Conservation (phyloP, 495 filamentous ascomycete genomes). For the Neurospora sp. region DNA sequence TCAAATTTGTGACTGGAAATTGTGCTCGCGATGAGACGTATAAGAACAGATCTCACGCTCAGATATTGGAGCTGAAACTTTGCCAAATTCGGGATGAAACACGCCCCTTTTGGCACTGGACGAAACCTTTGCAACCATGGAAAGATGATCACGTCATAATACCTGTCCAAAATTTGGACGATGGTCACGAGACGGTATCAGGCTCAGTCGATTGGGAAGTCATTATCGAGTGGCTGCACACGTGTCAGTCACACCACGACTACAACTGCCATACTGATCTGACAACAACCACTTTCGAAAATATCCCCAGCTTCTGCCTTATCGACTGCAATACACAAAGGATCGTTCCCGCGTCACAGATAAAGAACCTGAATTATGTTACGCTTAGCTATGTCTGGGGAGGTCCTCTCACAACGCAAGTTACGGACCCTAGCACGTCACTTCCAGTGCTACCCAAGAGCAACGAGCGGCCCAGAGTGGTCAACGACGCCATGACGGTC, state of each 20-base stretch:
- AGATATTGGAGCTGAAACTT: background rate
- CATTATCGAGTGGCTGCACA: background rate
- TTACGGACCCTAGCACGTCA: fast-evolving
- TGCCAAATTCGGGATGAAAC: too few species aligned
- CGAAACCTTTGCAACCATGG: too few species aligned
- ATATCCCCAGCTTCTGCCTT: background rate
- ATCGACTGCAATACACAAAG: background rate
- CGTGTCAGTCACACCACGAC: background rate
- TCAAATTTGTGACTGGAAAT: too few species aligned
- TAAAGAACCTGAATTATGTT: background rate
- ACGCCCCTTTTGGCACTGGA: too few species aligned
- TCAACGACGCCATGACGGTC: conserved; percentile 1
- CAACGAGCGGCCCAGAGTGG: background rate
- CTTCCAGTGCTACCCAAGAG: background rate
- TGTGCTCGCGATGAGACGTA: too few species aligned
- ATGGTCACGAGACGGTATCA: too few species aligned
- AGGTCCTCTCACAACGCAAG: background rate
- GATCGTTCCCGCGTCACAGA: background rate
- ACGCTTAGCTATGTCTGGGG: conserved; percentile 3
- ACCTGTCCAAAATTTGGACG: too few species aligned
- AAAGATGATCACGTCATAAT: background rate
- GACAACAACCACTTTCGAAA: background rate
- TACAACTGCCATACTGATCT: background rate
- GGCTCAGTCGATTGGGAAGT: too few species aligned
- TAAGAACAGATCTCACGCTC: background rate